Evolutionary conservation across 2,329 filamentous ascomycete genomes (phyloP).

Genomic region (Colletotrichum sansevieriae): DNA sequence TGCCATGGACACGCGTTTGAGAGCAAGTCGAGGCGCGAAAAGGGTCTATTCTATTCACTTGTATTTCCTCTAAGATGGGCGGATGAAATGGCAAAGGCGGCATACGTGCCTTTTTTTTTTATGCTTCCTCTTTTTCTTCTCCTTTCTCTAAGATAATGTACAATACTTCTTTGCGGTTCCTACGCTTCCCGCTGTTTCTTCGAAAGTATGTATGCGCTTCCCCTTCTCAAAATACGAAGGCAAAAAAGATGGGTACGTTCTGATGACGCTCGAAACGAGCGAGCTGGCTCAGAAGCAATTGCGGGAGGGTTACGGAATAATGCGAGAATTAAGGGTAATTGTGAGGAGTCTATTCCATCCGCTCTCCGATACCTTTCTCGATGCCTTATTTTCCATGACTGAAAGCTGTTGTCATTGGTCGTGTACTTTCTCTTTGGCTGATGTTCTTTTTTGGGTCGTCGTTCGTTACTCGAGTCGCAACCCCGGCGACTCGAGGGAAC

Average conservation of each 20-base stretch:
- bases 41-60: not conserved
- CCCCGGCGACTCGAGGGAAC: conserved; percentile 21
- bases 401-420: not conserved
- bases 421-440: too few species aligned
- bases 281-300: conserved; percentile 15
- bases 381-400: not conserved
- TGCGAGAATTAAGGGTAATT: conserved; percentile 3
- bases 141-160: conserved; percentile 42
- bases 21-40: conserved; percentile 25
- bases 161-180: conserved; percentile 33
- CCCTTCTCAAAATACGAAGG: not conserved
- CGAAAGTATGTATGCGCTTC: conserved; percentile 6
- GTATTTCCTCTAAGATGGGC: conserved; percentile 21
- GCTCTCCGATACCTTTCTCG: not conserved
- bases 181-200: not conserved
- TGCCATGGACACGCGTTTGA: not conserved
- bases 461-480: not conserved
- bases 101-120: conserved; percentile 15
- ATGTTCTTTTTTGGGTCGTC: not conserved
- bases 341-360: conserved; percentile 1
- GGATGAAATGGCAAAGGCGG: conserved; percentile 26
- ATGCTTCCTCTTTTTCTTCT: conserved; percentile 20
- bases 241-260: conserved; percentile 16
- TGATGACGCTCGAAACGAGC: conserved; percentile 31
- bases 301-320: not conserved